A percentile compares a stretch with the other conserved stretches of the same genome.
These are phyloP conservation scores for Setaria viridis DNA, from an alignment of 202 grass and related monocot genomes.

Conservation along the genomic window DNA sequence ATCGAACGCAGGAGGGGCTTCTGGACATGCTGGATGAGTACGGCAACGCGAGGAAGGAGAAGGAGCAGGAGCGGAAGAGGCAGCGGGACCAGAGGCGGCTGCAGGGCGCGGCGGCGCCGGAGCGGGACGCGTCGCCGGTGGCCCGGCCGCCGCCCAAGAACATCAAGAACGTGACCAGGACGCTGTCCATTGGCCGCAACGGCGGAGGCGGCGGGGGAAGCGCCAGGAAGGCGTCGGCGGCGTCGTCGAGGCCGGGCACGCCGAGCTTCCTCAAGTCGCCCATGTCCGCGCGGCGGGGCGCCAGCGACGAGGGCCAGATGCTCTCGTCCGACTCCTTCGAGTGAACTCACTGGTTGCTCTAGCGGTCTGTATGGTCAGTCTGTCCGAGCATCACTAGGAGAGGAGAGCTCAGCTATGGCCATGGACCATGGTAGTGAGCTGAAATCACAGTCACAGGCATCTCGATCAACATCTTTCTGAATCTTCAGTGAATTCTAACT, in stretches of 20 bases:
- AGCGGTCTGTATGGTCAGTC: background rate
- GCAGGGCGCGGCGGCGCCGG: slow-evolving; percentile 35
- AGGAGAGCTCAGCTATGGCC: background rate
- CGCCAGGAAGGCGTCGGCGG: background rate
- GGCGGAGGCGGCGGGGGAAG: background rate
- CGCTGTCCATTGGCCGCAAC: slow-evolving; percentile 46
- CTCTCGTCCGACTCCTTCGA: slow-evolving; percentile 31
- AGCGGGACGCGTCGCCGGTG: slow-evolving; percentile 49
- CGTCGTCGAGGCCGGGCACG: slow-evolving; percentile 41
- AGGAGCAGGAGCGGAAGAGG: slow-evolving; percentile 78
- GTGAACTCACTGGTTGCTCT: background rate
- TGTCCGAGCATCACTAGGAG: background rate
- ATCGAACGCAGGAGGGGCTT: slow-evolving; percentile 55
- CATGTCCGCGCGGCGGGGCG: slow-evolving; percentile 14
- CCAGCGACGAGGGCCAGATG: slow-evolving; percentile 41
- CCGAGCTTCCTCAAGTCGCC: slow-evolving; percentile 50
- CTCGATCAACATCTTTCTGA: background rate
- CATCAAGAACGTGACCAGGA: slow-evolving; percentile 66
- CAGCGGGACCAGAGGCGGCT: slow-evolving; percentile 65
- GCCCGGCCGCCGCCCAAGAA: slow-evolving; percentile 46
- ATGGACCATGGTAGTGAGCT: background rate
- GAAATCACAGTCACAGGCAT: background rate
- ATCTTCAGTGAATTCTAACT: background rate
- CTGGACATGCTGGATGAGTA: slow-evolving; percentile 75
- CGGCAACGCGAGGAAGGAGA: slow-evolving; percentile 67